Conservation (phyloP, 139 green algal species). For the Chlamydomonas incerta region DNA sequence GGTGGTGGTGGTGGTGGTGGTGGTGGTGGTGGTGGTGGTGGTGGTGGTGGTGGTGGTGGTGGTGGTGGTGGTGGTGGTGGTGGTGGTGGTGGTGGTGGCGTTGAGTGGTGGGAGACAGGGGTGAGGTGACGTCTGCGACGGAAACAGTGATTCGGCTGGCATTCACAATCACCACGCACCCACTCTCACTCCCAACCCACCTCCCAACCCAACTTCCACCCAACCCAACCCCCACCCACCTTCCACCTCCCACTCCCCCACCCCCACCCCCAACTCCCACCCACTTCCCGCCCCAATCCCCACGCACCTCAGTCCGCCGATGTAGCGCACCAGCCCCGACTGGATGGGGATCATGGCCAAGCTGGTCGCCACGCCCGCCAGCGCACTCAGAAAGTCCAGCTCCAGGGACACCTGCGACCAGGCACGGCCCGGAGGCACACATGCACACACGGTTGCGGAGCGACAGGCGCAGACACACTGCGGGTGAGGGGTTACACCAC, state of each 20-base stretch:
- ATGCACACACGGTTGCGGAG: neutral
- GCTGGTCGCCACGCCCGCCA: conserved; percentile 72
- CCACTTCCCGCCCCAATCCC: no score
- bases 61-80: no score
- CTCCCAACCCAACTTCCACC: neutral
- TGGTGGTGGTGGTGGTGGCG: no score
- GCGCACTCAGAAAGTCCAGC: conserved; percentile 74
- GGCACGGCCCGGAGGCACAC: neutral
- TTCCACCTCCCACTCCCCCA: neutral
- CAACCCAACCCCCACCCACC: neutral
- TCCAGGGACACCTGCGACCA: conserved; percentile 58
- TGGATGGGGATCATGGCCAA: conserved; percentile 81
- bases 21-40: no score
- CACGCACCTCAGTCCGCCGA: conserved; percentile 63
- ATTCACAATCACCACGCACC: no score
- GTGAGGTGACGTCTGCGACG: no score
- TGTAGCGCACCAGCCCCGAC: conserved; percentile 68
- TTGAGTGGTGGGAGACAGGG: no score
- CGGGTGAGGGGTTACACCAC: no score
- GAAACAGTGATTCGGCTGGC: no score
- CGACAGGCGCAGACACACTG: no score
- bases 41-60: no score
- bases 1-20: no score
- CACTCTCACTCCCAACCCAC: neutral
- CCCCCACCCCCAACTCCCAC: neutral